Evolutionary conservation across 2,329 filamentous ascomycete species (phyloP).

Genomic region (Rutstroemia sp.): DNA sequence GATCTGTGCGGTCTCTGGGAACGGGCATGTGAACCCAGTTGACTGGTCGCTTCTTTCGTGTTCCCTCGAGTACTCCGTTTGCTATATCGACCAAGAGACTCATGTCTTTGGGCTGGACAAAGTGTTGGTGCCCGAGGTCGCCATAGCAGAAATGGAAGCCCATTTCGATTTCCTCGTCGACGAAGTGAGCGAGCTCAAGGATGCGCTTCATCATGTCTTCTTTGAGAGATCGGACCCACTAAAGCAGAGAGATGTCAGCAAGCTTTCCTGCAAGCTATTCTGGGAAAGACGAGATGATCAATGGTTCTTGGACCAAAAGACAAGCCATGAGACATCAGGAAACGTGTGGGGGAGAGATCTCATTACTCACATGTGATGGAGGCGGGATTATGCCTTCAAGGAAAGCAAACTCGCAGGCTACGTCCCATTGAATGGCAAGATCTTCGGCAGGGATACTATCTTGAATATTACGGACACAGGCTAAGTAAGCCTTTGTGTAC

Average conservation of each 20-base stretch:
- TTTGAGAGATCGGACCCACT: slow-evolving; percentile 20
- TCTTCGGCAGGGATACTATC: slow-evolving; percentile 25
- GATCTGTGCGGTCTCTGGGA: slow-evolving; percentile 32
- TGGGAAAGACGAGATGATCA: background rate
- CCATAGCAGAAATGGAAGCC: slow-evolving; percentile 43
- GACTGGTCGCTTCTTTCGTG: slow-evolving; percentile 26
- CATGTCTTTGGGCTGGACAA: slow-evolving; percentile 32
- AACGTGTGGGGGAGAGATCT: slow-evolving; percentile 24
- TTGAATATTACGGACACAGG: slow-evolving; percentile 23
- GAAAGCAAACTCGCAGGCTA: slow-evolving; percentile 20
- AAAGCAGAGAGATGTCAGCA: background rate
- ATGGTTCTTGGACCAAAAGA: background rate
- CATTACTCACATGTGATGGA: slow-evolving; percentile 1
- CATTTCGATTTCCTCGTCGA: slow-evolving; percentile 33
- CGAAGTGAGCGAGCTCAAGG: slow-evolving; percentile 24
- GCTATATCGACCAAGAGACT: slow-evolving; percentile 32
- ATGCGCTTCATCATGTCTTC: slow-evolving; percentile 31
- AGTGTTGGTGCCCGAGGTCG: slow-evolving; percentile 37
- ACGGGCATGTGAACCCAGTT: slow-evolving; percentile 39
- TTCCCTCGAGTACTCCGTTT: slow-evolving; percentile 24
- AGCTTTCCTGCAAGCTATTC: background rate
- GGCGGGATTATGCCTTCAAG: slow-evolving; percentile 18
- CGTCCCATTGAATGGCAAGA: slow-evolving; percentile 30
- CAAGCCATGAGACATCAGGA: slow-evolving; percentile 9
- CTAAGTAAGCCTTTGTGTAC: slow-evolving; percentile 25